These are phyloP conservation scores for Geotrichum europaeum DNA, from an alignment of 1,139 yeast species.

Conservation along the genomic window DNA sequence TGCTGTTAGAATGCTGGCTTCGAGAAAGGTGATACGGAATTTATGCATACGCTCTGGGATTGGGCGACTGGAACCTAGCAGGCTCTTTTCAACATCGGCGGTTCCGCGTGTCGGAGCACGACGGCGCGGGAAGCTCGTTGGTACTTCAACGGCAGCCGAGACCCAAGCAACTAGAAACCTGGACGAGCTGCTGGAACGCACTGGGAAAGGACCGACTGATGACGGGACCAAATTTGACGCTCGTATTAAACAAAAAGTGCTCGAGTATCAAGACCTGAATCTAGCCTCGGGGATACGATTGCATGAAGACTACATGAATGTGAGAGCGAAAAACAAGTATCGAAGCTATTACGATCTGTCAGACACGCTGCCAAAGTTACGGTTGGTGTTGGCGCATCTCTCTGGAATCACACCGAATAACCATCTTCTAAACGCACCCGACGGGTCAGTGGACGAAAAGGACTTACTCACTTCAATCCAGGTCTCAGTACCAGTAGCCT, in stretches of 20 bases:
- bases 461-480: slow-evolving; percentile 3
- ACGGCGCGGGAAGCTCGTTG: neutral
- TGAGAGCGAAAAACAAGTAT: slow-evolving; percentile 1
- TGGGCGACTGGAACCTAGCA: neutral
- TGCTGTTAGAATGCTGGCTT: neutral
- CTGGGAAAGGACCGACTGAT: neutral
- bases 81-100: neutral
- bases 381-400: slow-evolving; percentile 9
- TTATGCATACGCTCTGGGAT: neutral
- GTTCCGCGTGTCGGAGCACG: neutral
- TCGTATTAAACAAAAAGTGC: slow-evolving; percentile 15
- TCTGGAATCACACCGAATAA: slow-evolving; percentile 8
- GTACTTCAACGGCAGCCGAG: neutral
- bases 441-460: slow-evolving; percentile 1
- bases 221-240: slow-evolving; percentile 19
- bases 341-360: slow-evolving; percentile 16
- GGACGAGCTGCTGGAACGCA: neutral
- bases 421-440: slow-evolving; percentile 1
- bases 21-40: neutral
- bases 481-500: neutral
- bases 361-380: slow-evolving; percentile 5
- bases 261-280: slow-evolving; percentile 17
- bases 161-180: neutral
- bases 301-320: neutral
- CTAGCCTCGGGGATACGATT: slow-evolving; percentile 3